These are phyloP conservation scores for Pseudogymnoascus verrucosus DNA, from an alignment of 2,329 filamentous ascomycete genomes.

Conservation along the genomic window DNA sequence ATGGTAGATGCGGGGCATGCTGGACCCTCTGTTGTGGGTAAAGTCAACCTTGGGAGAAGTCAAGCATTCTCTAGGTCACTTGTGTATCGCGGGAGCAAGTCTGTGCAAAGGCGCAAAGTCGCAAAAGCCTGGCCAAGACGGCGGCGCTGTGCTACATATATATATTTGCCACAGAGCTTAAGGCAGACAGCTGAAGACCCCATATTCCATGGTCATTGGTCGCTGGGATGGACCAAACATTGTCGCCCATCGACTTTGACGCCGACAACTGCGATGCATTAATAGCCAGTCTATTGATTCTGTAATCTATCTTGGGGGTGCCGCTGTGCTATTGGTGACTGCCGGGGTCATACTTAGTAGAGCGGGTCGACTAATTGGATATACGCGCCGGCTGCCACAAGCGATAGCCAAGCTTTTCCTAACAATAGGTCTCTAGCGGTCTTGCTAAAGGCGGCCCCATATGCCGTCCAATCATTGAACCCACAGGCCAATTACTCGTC, in stretches of 20 bases:
- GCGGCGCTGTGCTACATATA: slow-evolving; percentile 2
- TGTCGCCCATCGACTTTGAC: slow-evolving; percentile 3
- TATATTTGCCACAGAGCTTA: slow-evolving; percentile 5
- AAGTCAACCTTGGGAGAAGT: neutral
- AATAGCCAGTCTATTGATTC: slow-evolving; percentile 7
- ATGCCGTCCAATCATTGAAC: neutral
- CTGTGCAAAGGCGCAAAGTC: neutral
- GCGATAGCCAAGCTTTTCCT: slow-evolving; percentile 1
- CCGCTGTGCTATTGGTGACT: neutral
- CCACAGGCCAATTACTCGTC: neutral
- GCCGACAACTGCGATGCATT: neutral
- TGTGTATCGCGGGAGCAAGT: neutral
- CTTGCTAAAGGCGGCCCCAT: neutral
- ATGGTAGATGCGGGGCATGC: neutral
- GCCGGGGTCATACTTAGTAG: neutral
- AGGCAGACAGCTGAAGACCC: neutral
- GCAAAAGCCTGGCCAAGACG: slow-evolving; percentile 5
- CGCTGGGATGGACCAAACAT: neutral
- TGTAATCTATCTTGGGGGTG: neutral
- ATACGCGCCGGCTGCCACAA: slow-evolving; percentile 6
- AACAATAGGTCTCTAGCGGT: slow-evolving; percentile 1
- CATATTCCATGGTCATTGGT: neutral
- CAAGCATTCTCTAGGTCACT: neutral
- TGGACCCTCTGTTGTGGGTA: neutral
- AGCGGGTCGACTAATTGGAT: slow-evolving; percentile 2